Evolutionary conservation across 2,329 filamentous ascomycete species (phyloP).

Genomic region (Nemania sp.): DNA sequence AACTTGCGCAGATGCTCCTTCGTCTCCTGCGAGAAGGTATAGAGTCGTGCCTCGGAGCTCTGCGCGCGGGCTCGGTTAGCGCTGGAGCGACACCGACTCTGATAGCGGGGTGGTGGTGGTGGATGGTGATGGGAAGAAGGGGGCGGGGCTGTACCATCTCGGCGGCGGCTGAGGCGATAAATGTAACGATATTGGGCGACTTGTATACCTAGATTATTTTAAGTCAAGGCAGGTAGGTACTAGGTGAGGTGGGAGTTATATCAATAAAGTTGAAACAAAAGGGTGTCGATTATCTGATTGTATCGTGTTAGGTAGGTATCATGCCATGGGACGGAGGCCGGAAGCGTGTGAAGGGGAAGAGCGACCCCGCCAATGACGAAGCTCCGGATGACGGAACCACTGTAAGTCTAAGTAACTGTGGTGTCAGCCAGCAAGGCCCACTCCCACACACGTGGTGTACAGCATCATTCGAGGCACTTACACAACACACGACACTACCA

Average conservation of each 20-base stretch:
- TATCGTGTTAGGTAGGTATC: no score
- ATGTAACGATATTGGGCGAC: neutral
- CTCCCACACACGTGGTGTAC: no score
- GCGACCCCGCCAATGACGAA: neutral
- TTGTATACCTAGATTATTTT: neutral
- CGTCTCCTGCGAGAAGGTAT: slow-evolving; percentile 89
- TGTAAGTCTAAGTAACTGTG: no score
- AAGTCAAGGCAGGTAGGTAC: neutral
- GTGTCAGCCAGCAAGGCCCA: no score
- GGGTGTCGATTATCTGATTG: no score
- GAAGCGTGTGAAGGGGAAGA: neutral
- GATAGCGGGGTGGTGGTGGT: slow-evolving; percentile 19
- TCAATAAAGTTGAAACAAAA: no score
- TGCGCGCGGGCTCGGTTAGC: slow-evolving; percentile 33
- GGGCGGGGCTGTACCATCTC: slow-evolving; percentile 22
- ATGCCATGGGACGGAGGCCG: neutral
- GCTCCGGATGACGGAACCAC: no score
- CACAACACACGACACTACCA: no score
- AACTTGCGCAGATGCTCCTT: slow-evolving; percentile 93
- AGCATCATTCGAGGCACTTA: no score
- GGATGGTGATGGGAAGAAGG: neutral
- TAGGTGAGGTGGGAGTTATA: neutral
- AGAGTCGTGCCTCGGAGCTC: slow-evolving; percentile 84
- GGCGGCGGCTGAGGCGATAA: neutral
- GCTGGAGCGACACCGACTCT: neutral